Evolutionary conservation across 2,329 filamentous ascomycete genomes (phyloP), one percentile per base, ranked within the genome.

Genomic region (Capronia americana): DNA sequence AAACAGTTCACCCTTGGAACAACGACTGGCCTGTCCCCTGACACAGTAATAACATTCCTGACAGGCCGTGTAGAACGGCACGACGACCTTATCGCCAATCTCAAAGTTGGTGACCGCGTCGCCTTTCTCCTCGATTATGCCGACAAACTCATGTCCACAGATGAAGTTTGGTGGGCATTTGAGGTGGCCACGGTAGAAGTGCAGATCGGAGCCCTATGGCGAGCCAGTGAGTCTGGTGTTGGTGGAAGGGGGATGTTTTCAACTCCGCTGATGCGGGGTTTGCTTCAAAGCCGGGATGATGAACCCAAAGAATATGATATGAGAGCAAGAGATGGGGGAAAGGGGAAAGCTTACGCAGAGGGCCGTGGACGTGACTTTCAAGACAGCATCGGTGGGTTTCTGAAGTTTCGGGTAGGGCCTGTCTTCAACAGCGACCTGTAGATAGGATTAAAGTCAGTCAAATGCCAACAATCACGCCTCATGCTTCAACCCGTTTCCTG

Each of bases 101-200:
- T 78, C 78, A 73, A 85, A 80, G 24, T 76, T 76, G n/a, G 75
- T 76, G 7, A 87, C 82, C 0, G 79, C 78, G 0, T 75, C 66
- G 4, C 85, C 85, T 0, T 79, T 71, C 8, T 79, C 75, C 10
- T 83, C 79, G 23, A 87, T 75, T 0, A 82, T 72, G 2, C 84
- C 85, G 0, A 86, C 82, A 41, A 83, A 84, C 70, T 87, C 84
- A 67, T 87, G 84, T n/a, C 85, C 85, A 0, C 86, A 77, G 4
- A 85, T 78, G 1, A 79, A 79, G 17, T 84, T 83, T 0, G 78
- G 75, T 4, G 78, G 69, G 55, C 79, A 81, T 1, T 80, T 83
- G 0, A 84, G 78, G 69, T 87, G 79, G n/a, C 85, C 85, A 64
- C 84, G 82, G 66, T 80, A 75, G 69, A 87, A 87, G 71, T 88